Evolutionary conservation across 352 stramenopile species (phyloP).

Genomic region (Phytophthora pini): DNA sequence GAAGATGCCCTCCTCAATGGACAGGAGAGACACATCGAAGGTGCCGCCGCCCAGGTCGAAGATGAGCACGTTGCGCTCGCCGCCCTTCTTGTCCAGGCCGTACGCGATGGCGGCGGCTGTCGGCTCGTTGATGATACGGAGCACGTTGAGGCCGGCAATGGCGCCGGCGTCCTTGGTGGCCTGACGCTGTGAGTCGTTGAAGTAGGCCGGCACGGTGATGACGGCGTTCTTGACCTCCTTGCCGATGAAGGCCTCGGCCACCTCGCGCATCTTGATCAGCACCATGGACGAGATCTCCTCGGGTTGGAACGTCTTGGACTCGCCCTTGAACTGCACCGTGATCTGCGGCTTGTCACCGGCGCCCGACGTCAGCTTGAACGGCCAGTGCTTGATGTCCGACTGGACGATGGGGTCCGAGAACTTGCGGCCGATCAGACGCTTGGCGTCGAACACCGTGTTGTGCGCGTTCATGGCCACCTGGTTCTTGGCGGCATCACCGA

Average conservation of each 20-base stretch:
- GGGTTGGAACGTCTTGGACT: slow-evolving; percentile 72
- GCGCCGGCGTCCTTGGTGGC: slow-evolving; percentile 91
- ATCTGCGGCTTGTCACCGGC: slow-evolving; percentile 75
- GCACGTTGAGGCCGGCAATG: slow-evolving; percentile 92
- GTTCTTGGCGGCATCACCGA: slow-evolving; percentile 94
- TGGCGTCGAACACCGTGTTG: slow-evolving; percentile 97
- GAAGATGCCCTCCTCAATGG: slow-evolving; percentile 96
- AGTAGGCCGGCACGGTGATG: slow-evolving; percentile 97
- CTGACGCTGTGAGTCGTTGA: slow-evolving; percentile 66
- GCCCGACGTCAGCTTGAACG: slow-evolving; percentile 72
- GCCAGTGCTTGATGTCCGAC: slow-evolving; percentile 71
- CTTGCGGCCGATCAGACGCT: slow-evolving; percentile 96
- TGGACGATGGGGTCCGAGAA: slow-evolving; percentile 92
- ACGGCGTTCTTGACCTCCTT: slow-evolving; percentile 77
- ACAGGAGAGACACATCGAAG: slow-evolving; percentile 94
- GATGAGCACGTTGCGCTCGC: slow-evolving; percentile 95
- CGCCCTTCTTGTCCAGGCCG: slow-evolving; percentile 95
- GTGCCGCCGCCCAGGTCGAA: slow-evolving; percentile 96
- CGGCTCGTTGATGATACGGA: slow-evolving; percentile 97
- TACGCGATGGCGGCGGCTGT: slow-evolving; percentile 94
- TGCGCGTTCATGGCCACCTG: slow-evolving; percentile 93
- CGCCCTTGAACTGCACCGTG: slow-evolving; percentile 73
- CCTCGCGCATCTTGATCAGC: slow-evolving; percentile 75
- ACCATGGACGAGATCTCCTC: slow-evolving; percentile 87
- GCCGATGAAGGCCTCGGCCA: slow-evolving; percentile 72